phyloP scores from a whole-genome alignment of 2,329 filamentous ascomycete species.

The Aspergillus phoenicis region DNA sequence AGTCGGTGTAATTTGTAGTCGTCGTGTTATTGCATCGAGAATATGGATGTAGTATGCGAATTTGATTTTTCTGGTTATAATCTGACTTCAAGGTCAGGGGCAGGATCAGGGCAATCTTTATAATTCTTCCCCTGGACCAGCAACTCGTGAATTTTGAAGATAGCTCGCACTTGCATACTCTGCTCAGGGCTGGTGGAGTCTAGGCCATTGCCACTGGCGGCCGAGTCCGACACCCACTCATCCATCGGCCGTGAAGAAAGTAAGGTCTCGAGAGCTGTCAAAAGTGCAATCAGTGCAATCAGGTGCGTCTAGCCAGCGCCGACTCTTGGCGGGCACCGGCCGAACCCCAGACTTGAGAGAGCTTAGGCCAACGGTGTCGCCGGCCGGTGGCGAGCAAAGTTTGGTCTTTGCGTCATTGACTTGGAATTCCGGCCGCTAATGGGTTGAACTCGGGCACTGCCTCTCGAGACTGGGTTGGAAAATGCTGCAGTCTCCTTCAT shows the following conservation, averaged over 20 bases:
- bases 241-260: neutral
- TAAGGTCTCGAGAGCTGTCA: neutral
- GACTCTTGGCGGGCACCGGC: neutral
- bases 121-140: neutral
- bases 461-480: neutral
- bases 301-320: neutral
- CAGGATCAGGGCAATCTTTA: neutral
- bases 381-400: neutral
- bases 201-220: neutral
- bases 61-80: neutral
- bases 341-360: neutral
- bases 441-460: neutral
- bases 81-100: neutral
- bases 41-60: neutral
- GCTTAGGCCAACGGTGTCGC: neutral
- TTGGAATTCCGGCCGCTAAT: neutral
- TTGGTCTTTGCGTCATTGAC: constrained; percentile 1
- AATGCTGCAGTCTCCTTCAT: neutral
- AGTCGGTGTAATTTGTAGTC: too few species aligned
- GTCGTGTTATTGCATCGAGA: neutral
- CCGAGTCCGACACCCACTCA: neutral
- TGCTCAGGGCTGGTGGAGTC: neutral
- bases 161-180: neutral
- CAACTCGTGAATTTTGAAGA: neutral
- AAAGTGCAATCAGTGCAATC: neutral